These are phyloP conservation scores for Ehretia macrophylla DNA, from an alignment of 257 asterid species.

Conservation along the genomic window DNA sequence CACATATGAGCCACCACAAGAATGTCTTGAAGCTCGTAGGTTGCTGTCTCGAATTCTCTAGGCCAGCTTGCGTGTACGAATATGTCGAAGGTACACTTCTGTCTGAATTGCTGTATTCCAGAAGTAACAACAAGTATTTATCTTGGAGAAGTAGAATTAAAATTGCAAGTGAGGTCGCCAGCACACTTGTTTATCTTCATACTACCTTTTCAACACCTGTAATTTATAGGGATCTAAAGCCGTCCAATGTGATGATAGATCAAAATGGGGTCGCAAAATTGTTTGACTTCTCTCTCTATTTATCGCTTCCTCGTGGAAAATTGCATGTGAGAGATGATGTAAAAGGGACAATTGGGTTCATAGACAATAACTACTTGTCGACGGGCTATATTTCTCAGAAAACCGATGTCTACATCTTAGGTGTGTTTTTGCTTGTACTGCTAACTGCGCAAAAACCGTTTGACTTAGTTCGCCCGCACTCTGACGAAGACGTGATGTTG, in stretches of 20 bases:
- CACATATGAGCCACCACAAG: too few relatives aligned
- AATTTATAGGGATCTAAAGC: slow-evolving; percentile 4
- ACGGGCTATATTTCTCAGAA: slow-evolving; percentile 2
- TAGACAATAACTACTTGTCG: slow-evolving; percentile 1
- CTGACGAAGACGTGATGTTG: neutral
- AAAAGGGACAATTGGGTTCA: slow-evolving; percentile 1
- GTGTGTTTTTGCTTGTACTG: neutral
- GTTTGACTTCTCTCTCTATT: slow-evolving; percentile 1
- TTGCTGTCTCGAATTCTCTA: too few relatives aligned
- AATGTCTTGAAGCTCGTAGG: too few relatives aligned
- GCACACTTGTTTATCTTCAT: slow-evolving; percentile 15
- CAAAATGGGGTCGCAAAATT: slow-evolving; percentile 12
- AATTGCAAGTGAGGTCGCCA: slow-evolving; percentile 15
- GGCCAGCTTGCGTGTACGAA: too few relatives aligned
- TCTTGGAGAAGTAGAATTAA: slow-evolving; percentile 15
- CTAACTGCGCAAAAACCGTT: too few relatives aligned
- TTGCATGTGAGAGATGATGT: slow-evolving; percentile 11
- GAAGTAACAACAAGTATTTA: neutral
- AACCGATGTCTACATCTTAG: slow-evolving; percentile 2
- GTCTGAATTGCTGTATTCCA: too few relatives aligned
- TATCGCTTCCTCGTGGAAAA: slow-evolving; percentile 19
- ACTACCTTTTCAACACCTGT: slow-evolving; percentile 15
- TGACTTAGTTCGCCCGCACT: too few relatives aligned
- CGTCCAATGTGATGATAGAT: slow-evolving; percentile 11
- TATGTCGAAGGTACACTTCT: too few relatives aligned